Base-by-base conservation (phyloP, 176 grass and related monocot genomes). In the Phragmites australis region DNA sequence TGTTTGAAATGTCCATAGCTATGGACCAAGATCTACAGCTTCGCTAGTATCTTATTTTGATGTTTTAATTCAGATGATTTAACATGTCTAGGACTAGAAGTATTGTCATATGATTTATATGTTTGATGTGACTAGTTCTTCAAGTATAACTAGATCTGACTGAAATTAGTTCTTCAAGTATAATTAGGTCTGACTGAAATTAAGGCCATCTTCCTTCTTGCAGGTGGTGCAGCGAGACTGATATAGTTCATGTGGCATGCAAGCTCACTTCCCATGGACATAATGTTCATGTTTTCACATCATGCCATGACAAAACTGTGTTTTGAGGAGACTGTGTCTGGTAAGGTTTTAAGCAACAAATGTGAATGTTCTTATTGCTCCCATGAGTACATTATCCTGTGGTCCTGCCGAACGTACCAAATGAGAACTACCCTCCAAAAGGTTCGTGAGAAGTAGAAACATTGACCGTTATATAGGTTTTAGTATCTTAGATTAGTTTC, bases 201-300 rank as follows among this genome's bases (percentile, higher is more conserved):
- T 40, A 68, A 42, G 45, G 0, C 32, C 30, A 41, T 53, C 31
- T 31, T 62, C 25, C 55, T 63, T 5, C 57, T 75, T 69, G 63
- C 81, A 88, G 91, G 84, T 49, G 88, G 85, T 37, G 81, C 85
- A 12, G 91, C 88, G 73, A 74, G 73, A 74, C 71, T 93, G 67
- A n/a, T n/a, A 80, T 93, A 58, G 81, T 93, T 54, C 84, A 93
- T 74, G 84, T 82, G 9, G 81, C 88, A 51, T 83, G 84, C 68
- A 77, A 83, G 83, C 73, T 88, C 31, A 85, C 86, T 83, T 78
- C 82, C 17, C 74, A 80, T 80, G 82, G 85, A 31, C 82, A 88
- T 37, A 74, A 49, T 76, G 78, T 88, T 39, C 88, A 81, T 76
- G 55, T 88, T 82, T 90, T 88, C 63, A 90, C 88, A 79, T 70